Evolutionary conservation across 177 flowering plant genomes (phyloP).

Genomic region (Vitis hybrid): DNA sequence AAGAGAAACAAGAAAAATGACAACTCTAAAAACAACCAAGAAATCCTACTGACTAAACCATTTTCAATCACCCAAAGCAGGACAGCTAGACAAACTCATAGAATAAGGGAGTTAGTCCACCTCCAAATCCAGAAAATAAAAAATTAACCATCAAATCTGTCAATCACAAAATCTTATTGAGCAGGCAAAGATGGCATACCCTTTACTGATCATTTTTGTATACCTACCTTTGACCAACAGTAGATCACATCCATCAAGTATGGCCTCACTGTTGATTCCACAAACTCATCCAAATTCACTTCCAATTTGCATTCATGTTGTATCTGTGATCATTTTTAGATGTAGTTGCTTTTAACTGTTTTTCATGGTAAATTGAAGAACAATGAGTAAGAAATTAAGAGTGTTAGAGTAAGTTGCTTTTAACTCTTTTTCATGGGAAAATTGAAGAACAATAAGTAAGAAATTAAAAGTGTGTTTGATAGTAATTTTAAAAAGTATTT

Average conservation of each 20-base stretch:
- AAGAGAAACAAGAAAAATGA: background rate
- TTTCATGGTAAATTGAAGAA: too few relatives aligned
- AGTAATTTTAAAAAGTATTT: background rate
- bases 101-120: too few relatives aligned
- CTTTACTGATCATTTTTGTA: too few relatives aligned
- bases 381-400: too few relatives aligned
- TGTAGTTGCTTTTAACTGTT: too few relatives aligned
- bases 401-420: background rate
- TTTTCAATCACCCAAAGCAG: background rate
- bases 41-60: background rate
- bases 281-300: constrained; percentile 89
- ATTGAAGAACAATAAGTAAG: background rate
- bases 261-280: constrained; percentile 88
- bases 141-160: too few relatives aligned
- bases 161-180: too few relatives aligned
- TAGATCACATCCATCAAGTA: constrained; percentile 97
- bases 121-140: too few relatives aligned
- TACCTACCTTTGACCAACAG: constrained; percentile 84
- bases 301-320: constrained; percentile 97
- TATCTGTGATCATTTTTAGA: constrained; percentile 49
- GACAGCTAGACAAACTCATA: too few relatives aligned
- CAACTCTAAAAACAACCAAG: background rate
- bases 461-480: background rate
- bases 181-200: too few relatives aligned
- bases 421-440: background rate